Percentiles rank a stretch among this genome's conserved stretches.
Evolutionary conservation across 148 eudicot genomes (phyloP).

Genomic region (Polygonum aviculare): DNA sequence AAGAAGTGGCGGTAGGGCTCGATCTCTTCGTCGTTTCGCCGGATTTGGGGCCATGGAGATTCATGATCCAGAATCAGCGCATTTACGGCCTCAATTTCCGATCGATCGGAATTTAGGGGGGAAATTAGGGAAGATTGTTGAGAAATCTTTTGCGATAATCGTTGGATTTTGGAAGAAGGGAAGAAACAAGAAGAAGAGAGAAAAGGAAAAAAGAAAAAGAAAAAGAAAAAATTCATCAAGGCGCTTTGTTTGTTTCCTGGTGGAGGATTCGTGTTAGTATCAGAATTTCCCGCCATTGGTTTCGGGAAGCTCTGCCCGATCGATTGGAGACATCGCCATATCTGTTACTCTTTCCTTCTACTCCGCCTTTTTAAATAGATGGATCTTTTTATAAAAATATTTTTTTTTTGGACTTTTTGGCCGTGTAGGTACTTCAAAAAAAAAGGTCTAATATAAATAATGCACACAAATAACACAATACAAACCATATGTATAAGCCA

Average conservation of each 20-base stretch:
- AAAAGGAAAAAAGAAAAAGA: not conserved
- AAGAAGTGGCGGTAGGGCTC: not conserved
- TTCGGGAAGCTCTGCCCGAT: slow-evolving; percentile 24
- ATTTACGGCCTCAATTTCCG: not conserved
- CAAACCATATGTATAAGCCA: too few relatives aligned
- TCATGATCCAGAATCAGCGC: not conserved
- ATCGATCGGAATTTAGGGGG: not conserved
- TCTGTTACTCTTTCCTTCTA: not conserved
- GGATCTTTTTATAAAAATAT: too few relatives aligned
- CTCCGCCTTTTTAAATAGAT: not conserved
- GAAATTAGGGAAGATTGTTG: not conserved
- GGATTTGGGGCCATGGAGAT: not conserved
- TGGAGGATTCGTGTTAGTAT: slow-evolving; percentile 10
- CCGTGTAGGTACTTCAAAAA: too few relatives aligned
- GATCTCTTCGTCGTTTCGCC: slow-evolving; percentile 2
- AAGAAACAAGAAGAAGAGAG: slow-evolving; percentile 8
- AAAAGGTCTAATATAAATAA: too few relatives aligned
- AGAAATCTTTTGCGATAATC: not conserved
- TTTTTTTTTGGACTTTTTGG: too few relatives aligned
- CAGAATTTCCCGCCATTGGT: slow-evolving; percentile 39
- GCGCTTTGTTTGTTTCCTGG: not conserved
- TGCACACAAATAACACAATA: too few relatives aligned
- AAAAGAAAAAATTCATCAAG: not conserved
- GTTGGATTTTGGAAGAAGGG: slow-evolving; percentile 13
- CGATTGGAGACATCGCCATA: slow-evolving; percentile 2